Base-by-base conservation (phyloP, 768 basidiomycete species). In the Erythrobasidium yunnanense region DNA sequence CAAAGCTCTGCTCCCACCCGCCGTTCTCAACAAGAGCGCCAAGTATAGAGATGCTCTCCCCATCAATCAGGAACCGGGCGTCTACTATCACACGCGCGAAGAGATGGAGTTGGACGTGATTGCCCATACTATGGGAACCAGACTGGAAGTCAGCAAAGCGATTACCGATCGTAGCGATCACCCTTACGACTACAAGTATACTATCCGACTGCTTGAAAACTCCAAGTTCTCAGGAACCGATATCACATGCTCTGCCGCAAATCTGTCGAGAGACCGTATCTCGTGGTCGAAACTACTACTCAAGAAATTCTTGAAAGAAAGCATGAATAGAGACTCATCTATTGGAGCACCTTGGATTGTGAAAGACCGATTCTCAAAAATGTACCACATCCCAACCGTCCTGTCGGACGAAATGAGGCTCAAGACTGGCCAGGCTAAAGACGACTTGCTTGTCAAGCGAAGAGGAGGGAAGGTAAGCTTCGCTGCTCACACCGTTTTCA, bases 241-340 rank as follows among this genome's bases (percentile, higher is more conserved):
- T 34, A 83, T 85, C 70, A 83, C 82, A 65, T 87, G 87, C 50
- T 87, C 84, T 71, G 79, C 85, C 68, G 85, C 90, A 78, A 89
- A 93, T 74, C 88, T 93, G 18, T 83, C 83, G 34, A 91, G 95
- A 67, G 95, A 99, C 76, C 87, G 92, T 56, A 81, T 93, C 20
- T 85, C 90, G 20, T 97, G 97, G 77, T 93, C 90, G 29, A 96
- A 97, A 77, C 91, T 91, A 18, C 93, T 97, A 71, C 83, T 99
- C 29, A 88, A 91, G 70, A 86, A 91, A 17, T 96, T 93, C 77
- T 88, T 99, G 66, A 85, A 89, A 68, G 95, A 97, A 74, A 93
- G 90, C 72, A 87, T 99, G 1, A 87, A 89, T 72, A 85, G 95
- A 33, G 90, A 93, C 70, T 81, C 90, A 17, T 87, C 89, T 7